phyloP scores from a whole-genome alignment of 345 rosid species.

The Mangifera indica region DNA sequence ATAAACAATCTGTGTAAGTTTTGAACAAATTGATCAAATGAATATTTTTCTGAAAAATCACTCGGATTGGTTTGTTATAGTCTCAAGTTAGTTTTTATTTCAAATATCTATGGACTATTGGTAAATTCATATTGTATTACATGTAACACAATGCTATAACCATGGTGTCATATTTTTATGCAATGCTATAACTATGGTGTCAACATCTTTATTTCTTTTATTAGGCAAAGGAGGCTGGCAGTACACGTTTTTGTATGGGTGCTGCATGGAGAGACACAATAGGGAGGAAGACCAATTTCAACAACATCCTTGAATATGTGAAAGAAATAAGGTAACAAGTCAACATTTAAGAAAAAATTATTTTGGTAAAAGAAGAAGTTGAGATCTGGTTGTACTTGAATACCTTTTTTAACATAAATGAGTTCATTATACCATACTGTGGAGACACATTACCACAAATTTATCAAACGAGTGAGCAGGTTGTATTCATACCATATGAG shows the following conservation, averaged over 20 bases:
- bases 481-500: background rate
- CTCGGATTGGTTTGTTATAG: background rate
- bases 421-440: background rate
- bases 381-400: background rate
- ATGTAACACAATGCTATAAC: background rate
- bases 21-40: conserved; percentile 6
- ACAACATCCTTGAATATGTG: conserved; percentile 82
- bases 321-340: conserved; percentile 76
- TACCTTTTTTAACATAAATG: background rate
- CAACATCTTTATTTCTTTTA: conserved; percentile 13
- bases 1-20: background rate
- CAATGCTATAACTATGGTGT: background rate
- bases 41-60: background rate
- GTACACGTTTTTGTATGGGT: conserved; percentile 99
- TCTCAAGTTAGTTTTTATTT: conserved; percentile 5
- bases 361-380: conserved; percentile 1
- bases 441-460: background rate
- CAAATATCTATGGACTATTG: background rate
- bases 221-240: conserved; percentile 98
- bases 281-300: conserved; percentile 90
- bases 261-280: conserved; percentile 99
- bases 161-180: no score
- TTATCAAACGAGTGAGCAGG: background rate
- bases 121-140: conserved; percentile 3
- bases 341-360: conserved; percentile 7